Evolutionary conservation across 2,329 filamentous ascomycete genomes (phyloP), one percentile per base, ranked within the genome.

Genomic region (Cladosporium cucumerinum): DNA sequence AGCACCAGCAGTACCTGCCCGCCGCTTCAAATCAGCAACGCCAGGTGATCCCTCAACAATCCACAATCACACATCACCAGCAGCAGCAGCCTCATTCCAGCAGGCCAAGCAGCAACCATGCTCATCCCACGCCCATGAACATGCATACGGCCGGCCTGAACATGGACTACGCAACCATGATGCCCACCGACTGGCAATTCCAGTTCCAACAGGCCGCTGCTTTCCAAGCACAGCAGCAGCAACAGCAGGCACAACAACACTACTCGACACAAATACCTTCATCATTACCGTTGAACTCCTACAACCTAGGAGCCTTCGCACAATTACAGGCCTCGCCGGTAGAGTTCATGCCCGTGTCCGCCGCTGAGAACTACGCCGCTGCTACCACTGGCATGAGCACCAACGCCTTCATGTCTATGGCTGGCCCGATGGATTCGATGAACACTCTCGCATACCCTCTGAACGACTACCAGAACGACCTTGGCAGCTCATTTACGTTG

Each of bases 391-490:
- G 75, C 59, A 79, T 82, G 75, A 75, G 77, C 36, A 69, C 77
- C 12, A 69, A 74, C 58, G 71, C 70, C 57, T 80, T 79, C 72
- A 76, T 78, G 72, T 75, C 75, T 69, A 75, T 77, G 73, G 73
- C 75, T 48, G 75, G 74, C 18, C 77, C 79, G 32, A 79, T 82
- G 77, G 77, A 79, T 49, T 76, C 78, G 39, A 80, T 81, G 78
- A 78, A 77, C 66, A 73, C 79, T 54, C 74, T 79, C 39, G 73
- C 75, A 7, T 75, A 75, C 58, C 79, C 78, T 46, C 79, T 82
- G 70, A 74, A 92, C 68, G 92, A 96, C 73, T 90, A 96, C 72
- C 87, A 90, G 70, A 84, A 86, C 65, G 87, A 89, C 74, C 81
- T 90, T 70, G 74, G 76, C 67, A 77, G 78, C 78, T 80, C 85